Evolutionary conservation across 2,329 filamentous ascomycete species (phyloP).

Genomic region (Fonsecaea erecta): DNA sequence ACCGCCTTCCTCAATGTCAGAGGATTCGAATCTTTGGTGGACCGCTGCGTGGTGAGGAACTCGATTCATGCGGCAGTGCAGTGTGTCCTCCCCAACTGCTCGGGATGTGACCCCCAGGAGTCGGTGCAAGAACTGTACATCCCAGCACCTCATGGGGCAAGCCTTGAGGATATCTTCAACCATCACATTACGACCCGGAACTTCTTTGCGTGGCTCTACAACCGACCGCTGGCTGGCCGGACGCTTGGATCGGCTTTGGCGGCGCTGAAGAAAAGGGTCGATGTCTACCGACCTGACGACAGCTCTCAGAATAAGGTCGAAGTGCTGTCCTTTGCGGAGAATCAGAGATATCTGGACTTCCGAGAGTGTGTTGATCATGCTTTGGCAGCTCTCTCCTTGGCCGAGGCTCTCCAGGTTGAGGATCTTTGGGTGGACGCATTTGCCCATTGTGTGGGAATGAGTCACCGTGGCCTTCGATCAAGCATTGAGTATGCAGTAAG

Average conservation of each 20-base stretch:
- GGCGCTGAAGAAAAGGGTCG: conserved; percentile 67
- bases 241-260: conserved; percentile 68
- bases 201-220: conserved; percentile 39
- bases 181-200: conserved; percentile 38
- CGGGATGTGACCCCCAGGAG: conserved; percentile 32
- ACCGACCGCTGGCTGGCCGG: conserved; percentile 35
- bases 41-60: conserved; percentile 33
- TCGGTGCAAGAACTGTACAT: conserved; percentile 36
- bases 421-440: conserved; percentile 76
- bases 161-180: conserved; percentile 34
- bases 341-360: conserved; percentile 72
- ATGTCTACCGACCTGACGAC: conserved; percentile 60
- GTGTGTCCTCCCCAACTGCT: conserved; percentile 34
- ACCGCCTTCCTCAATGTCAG: conserved; percentile 30
- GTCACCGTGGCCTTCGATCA: conserved; percentile 33
- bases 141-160: conserved; percentile 32
- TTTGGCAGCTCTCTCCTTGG: conserved; percentile 68
- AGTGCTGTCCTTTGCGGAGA: conserved; percentile 68
- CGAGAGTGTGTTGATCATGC: conserved; percentile 69
- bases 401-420: conserved; percentile 67
- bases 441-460: conserved; percentile 78
- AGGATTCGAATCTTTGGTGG: conserved; percentile 34
- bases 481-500: conserved; percentile 35
- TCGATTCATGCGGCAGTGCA: conserved; percentile 27
- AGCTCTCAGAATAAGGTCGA: conserved; percentile 64